Evolutionary conservation across 108 stramenopile species (phyloP).

Genomic region (Chaetoceros muelleri): DNA sequence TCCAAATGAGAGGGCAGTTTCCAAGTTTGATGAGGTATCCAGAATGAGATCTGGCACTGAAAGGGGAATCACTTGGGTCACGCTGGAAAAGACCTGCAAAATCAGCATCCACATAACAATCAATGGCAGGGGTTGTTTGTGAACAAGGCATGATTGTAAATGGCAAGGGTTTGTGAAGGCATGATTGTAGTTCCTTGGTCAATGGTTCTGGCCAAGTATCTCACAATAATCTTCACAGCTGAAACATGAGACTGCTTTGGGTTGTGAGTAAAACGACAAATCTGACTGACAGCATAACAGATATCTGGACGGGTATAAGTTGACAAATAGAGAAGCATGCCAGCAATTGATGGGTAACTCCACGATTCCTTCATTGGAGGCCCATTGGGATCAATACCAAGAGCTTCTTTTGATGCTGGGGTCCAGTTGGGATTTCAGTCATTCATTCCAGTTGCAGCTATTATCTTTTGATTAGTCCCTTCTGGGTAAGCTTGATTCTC

Average conservation of each 20-base stretch:
- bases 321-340: slow-evolving; percentile 34
- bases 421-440: slow-evolving; percentile 10
- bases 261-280: no score
- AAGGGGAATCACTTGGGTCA: slow-evolving; percentile 12
- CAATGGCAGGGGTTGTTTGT: slow-evolving; percentile 6
- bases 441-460: slow-evolving; percentile 11
- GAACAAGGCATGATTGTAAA: no score
- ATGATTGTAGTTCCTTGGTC: slow-evolving; percentile 17
- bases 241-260: no score
- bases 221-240: no score
- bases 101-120: slow-evolving; percentile 31
- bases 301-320: no score
- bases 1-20: no score
- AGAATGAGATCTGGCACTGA: slow-evolving; percentile 18
- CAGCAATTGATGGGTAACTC: slow-evolving; percentile 24
- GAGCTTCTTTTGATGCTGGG: slow-evolving; percentile 9
- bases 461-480: slow-evolving; percentile 25
- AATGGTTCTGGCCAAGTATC: slow-evolving; percentile 24
- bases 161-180: no score
- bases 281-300: no score
- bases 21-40: slow-evolving; percentile 33
- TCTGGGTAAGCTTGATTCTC: slow-evolving; percentile 18
- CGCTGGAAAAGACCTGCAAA: slow-evolving; percentile 20
- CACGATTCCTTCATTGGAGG: slow-evolving; percentile 14
- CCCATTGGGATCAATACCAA: slow-evolving; percentile 25